Base-by-base conservation (phyloP, 2,329 filamentous ascomycete species). In the Monilinia laxa region DNA sequence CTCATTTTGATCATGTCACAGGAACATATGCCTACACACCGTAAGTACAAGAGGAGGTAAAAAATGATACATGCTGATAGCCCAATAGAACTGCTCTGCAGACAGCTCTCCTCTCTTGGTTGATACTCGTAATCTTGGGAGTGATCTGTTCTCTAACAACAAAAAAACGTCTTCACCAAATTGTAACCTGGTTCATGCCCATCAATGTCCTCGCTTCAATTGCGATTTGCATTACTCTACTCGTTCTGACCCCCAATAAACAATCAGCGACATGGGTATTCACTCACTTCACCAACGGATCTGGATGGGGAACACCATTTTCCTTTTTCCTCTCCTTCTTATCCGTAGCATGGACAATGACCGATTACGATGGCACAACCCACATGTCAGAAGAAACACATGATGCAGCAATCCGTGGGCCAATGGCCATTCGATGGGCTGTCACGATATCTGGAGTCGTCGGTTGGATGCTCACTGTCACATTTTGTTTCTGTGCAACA, bases 321-420 rank as follows among this genome's bases (percentile, higher is more conserved):
- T 88, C 86, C 0, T 89, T 88, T 71, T 79, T 89, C 12, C 78
- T 89, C 9, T 80, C 80, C 35, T 85, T 85, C 70, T 75, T 85
- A 7, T 84, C 82, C 20, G 83, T 85, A 18, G 82, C 83, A 28
- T 85, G 83, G 83, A 87, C 85, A n/a, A 88, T 89, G 86, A 89
- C 86, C 7, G 86, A 88, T 73, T 89, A 88, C 73, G 86, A 89
- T 71, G 86, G 84, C 56, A 89, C 87, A 14, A 88, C 86, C 7
- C 87, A 89, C 72, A 88, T 89, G 83, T 87, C 85, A 2, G 87
- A 89, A 78, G 86, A 89, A 77, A 88, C 85, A 0, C 85, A 87
- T 70, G 83, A 89, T 73, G 86, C 87, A 9, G 85, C 85, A 2
- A 80, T 85, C 62, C 80, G 81, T 68, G 87, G 85, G 0, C 86